Conservation (phyloP, 2,329 filamentous ascomycete species). For the Simplicillium aogashimaense region DNA sequence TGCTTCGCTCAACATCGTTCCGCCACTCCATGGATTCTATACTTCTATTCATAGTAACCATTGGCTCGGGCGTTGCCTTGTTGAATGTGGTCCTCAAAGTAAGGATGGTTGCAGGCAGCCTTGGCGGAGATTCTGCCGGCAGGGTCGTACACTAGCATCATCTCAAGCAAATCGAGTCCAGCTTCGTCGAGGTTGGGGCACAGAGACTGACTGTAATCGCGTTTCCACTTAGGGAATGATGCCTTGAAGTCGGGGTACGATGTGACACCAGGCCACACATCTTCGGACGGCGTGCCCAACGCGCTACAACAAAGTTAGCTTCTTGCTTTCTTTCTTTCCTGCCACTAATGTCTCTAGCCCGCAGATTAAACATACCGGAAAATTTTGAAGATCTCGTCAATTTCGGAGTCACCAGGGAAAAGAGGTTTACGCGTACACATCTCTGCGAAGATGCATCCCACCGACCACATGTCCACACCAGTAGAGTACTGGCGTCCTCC, state of each 20-base stretch:
- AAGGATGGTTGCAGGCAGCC: slow-evolving; percentile 74
- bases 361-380: slow-evolving; percentile 73
- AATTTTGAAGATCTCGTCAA: slow-evolving; percentile 35
- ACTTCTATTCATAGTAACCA: slow-evolving; percentile 26
- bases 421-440: slow-evolving; percentile 92
- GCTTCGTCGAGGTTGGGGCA: slow-evolving; percentile 64
- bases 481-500: slow-evolving; percentile 89
- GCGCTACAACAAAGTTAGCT: slow-evolving; percentile 33
- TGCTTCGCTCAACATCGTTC: too few species aligned
- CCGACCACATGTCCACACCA: slow-evolving; percentile 92
- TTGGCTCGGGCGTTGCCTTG: slow-evolving; percentile 16
- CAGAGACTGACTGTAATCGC: slow-evolving; percentile 55
- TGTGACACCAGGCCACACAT: slow-evolving; percentile 83
- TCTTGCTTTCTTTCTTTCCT: background rate
- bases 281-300: slow-evolving; percentile 75
- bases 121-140: slow-evolving; percentile 83
- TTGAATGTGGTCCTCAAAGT: slow-evolving; percentile 48
- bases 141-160: slow-evolving; percentile 78
- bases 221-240: slow-evolving; percentile 84
- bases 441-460: slow-evolving; percentile 89
- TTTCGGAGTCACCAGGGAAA: slow-evolving; percentile 78
- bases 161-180: slow-evolving; percentile 57
- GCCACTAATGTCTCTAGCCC: background rate
- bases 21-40: too few species aligned
- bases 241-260: slow-evolving; percentile 90